Evolutionary conservation across 345 rosid species (phyloP).

Genomic region (Aurinia saxatilis): DNA sequence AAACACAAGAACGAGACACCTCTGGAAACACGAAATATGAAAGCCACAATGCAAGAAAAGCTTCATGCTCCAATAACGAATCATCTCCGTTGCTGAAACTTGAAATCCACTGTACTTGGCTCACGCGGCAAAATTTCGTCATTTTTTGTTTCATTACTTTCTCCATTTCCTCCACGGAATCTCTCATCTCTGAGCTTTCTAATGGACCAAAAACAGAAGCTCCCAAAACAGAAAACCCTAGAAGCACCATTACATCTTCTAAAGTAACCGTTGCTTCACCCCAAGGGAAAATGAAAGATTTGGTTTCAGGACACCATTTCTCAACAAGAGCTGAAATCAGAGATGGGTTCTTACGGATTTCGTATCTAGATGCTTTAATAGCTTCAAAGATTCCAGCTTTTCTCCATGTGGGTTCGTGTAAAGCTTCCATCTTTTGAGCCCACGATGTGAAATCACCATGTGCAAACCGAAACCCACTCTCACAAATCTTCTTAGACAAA

Average conservation of each 20-base stretch:
- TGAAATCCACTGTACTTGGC: constrained; percentile 18
- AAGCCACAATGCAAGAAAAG: constrained; percentile 40
- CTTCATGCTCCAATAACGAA: constrained; percentile 35
- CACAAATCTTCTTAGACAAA: constrained; percentile 4
- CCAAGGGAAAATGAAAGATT: no score
- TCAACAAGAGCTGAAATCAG: constrained; percentile 28
- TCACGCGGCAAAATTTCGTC: background rate
- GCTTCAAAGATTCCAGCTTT: no score
- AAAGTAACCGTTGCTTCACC: constrained; percentile 50
- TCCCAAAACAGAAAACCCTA: constrained; percentile 43
- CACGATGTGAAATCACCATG: constrained; percentile 28
- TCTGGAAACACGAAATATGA: constrained; percentile 19
- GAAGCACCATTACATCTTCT: no score
- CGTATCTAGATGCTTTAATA: no score
- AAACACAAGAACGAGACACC: background rate
- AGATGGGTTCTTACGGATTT: background rate
- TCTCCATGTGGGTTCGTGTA: constrained; percentile 28
- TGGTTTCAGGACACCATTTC: no score
- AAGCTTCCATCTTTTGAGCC: constrained; percentile 33
- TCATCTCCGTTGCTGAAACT: constrained; percentile 26
- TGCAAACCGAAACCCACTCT: constrained; percentile 22
- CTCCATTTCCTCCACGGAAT: background rate
- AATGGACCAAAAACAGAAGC: constrained; percentile 25
- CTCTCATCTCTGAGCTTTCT: no score
- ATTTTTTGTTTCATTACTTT: background rate